Evolutionary conservation across 2,329 filamentous ascomycete species (phyloP).

Genomic region (Fusarium sp.): DNA sequence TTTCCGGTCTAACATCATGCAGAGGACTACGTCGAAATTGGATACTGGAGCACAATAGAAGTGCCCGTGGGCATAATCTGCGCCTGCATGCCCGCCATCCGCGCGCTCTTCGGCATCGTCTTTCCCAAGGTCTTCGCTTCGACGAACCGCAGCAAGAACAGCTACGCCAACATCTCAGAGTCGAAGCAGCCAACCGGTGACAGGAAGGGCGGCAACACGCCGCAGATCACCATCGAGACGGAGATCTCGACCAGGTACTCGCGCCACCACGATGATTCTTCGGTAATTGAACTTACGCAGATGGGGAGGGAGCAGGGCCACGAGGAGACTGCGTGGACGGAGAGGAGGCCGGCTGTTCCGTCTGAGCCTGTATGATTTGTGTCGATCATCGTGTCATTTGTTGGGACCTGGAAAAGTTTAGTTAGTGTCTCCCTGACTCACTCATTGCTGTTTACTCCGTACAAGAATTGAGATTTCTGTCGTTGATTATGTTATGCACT

Average conservation of each 20-base stretch:
- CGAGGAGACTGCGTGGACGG: background rate
- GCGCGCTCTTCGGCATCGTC: conserved; percentile 24
- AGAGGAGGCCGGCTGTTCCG: background rate
- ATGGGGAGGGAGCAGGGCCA: background rate
- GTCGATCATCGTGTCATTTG: background rate
- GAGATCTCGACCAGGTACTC: background rate
- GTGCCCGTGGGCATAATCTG: conserved; percentile 46
- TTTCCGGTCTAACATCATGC: background rate
- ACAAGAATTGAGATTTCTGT: background rate
- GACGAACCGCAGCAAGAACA: conserved; percentile 12
- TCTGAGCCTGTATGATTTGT: background rate
- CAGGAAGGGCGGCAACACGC: background rate
- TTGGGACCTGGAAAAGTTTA: background rate
- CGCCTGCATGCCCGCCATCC: conserved; percentile 44
- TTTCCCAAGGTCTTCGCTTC: conserved; percentile 32
- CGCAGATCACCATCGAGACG: background rate
- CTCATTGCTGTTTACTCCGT: background rate
- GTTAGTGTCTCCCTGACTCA: background rate
- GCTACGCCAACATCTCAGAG: conserved; percentile 27
- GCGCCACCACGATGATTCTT: background rate
- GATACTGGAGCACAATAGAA: conserved; percentile 46
- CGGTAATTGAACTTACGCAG: conserved; percentile 7
- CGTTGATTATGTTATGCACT: background rate
- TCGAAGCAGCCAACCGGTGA: background rate
- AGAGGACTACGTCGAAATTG: conserved; percentile 42